These are phyloP conservation scores for Trametes cingulata DNA, from an alignment of 768 basidiomycete genomes.

Conservation along the genomic window DNA sequence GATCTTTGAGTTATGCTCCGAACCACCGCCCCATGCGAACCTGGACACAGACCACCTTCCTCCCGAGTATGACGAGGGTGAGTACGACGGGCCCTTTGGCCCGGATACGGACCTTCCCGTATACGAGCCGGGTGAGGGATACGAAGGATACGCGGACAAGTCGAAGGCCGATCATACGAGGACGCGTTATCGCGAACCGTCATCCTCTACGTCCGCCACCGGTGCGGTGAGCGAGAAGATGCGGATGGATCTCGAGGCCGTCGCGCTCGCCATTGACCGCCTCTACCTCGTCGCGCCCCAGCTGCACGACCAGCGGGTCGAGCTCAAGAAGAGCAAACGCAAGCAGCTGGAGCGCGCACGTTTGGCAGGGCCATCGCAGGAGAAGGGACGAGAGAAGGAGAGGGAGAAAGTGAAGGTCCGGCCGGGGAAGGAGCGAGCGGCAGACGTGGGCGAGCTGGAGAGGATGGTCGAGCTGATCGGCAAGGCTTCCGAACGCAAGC, in stretches of 20 bases:
- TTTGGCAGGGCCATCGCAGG: slow-evolving; percentile 36
- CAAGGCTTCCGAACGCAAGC: slow-evolving; percentile 65
- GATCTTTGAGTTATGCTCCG: slow-evolving; percentile 65
- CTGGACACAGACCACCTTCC: slow-evolving; percentile 24
- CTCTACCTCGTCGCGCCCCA: slow-evolving; percentile 86
- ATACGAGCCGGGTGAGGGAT: slow-evolving; percentile 29
- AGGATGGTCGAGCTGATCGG: slow-evolving; percentile 70
- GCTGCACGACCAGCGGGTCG: slow-evolving; percentile 90
- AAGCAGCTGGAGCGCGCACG: slow-evolving; percentile 75
- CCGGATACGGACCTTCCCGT: slow-evolving; percentile 28
- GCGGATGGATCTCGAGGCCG: slow-evolving; percentile 79
- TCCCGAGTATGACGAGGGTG: slow-evolving; percentile 33
- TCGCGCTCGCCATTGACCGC: slow-evolving; percentile 87
- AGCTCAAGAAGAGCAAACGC: slow-evolving; percentile 71
- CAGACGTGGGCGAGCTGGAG: slow-evolving; percentile 58
- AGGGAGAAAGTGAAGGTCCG: slow-evolving; percentile 22
- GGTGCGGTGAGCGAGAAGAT: slow-evolving; percentile 66
- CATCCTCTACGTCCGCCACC: slow-evolving; percentile 1
- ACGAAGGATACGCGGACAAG: slow-evolving; percentile 6
- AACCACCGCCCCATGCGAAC: slow-evolving; percentile 36
- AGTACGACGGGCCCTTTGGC: slow-evolving; percentile 17
- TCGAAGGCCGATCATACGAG: slow-evolving; percentile 10
- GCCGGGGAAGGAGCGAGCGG: slow-evolving; percentile 51
- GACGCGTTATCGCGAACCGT: background rate
- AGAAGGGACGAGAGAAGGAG: slow-evolving; percentile 33